phyloP scores from a whole-genome alignment of 1,284 basidiomycete genomes.

The Ceraceosorus bombacis region DNA sequence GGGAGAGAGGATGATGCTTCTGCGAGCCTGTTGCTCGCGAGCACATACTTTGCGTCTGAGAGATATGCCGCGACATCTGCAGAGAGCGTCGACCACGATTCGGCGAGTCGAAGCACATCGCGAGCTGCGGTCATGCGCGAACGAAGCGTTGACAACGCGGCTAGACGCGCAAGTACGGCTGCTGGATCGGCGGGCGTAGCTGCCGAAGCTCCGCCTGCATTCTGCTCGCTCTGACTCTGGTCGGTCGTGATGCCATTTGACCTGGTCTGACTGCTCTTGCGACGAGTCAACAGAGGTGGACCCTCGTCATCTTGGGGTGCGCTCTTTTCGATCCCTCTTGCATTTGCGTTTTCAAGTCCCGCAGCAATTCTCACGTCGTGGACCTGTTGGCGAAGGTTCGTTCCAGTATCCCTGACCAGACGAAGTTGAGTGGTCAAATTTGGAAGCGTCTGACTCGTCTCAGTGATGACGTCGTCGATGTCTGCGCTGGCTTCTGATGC shows the following conservation, averaged over 20 bases:
- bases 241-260: neutral
- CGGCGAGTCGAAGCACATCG: conserved; percentile 27
- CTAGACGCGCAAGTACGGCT: conserved; percentile 1
- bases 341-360: neutral
- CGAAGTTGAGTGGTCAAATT: neutral
- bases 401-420: neutral
- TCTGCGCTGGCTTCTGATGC: neutral
- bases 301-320: too few relatives aligned
- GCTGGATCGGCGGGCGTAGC: neutral
- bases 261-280: too few relatives aligned
- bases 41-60: conserved; percentile 15
- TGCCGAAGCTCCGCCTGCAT: neutral
- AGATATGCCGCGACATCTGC: conserved; percentile 19
- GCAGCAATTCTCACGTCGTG: neutral
- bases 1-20: conserved; percentile 21
- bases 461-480: neutral
- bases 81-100: conserved; percentile 31
- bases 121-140: conserved; percentile 17
- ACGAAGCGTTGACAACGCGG: conserved; percentile 4
- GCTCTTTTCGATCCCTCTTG: too few relatives aligned
- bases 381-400: neutral
- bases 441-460: neutral
- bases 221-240: neutral
- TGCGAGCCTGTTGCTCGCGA: conserved; percentile 20
- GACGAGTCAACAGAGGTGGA: neutral